Evolutionary conservation across 768 basidiomycete species (phyloP), one percentile per base, ranked within the genome.

Genomic region (Pisolithus tinctorius): DNA sequence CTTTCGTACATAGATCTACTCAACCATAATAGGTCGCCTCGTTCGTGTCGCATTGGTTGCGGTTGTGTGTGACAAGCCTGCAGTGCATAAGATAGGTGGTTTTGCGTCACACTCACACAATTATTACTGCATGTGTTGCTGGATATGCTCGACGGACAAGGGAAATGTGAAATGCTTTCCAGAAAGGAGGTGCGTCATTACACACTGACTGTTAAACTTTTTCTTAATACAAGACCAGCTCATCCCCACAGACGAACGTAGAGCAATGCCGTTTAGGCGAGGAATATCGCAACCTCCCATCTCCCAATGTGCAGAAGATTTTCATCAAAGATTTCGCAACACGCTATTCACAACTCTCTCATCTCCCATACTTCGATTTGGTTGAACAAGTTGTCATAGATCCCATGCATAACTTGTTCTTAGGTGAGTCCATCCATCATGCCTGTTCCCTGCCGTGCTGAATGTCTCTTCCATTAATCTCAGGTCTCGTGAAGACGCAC

Each of bases 321-420:
- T 20, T 20, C 20, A 20, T 20, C 20, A 20, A 20, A 20, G 20
- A 20, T 20, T 20, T 20, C 2, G 20, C 2, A 2, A 20, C 20
- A 20, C 20, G 2, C 20, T 20, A 20, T 20, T 20, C 20, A 20
- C 20, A 20, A 20, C 20, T 20, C 20, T 20, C 20, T 20, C 20
- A 58, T 0, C 55, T 69, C 0, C 61, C 65, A 1, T 68, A 69
- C 50, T 68, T 69, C 38, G 49, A 69, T 49, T 31, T 62, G 4
- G 52, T 53, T 16, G 29, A 48, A 3, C 60, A 64, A 58, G 55
- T 60, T 8, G 58, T 67, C 0, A 62, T 68, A 13, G 68, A 67
- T 48, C 67, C 63, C 0, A 69, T 69, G 68, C 66, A 69, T 25
- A 46, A 46, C n/a, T 31, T 46, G 10, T 46, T 46, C 26, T 27